Evolutionary conservation across 192 early-diverging fungal species (phyloP).

Genomic region (Dissophora globulifera): DNA sequence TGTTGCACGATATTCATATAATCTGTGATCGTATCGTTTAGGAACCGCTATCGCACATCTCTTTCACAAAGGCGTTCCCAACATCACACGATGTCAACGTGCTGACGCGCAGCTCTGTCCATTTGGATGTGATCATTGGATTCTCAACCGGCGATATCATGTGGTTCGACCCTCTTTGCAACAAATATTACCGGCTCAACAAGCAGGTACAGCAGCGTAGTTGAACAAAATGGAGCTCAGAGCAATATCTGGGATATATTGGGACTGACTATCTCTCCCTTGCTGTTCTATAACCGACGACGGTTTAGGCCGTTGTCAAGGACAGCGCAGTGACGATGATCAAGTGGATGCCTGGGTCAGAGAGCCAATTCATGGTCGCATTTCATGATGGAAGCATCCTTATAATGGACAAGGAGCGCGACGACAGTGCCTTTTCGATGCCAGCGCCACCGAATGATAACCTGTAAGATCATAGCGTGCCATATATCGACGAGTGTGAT

Average conservation of each 20-base stretch:
- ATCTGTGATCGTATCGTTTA: too few relatives aligned
- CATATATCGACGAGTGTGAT: too few relatives aligned
- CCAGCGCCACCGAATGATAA: constrained; percentile 33
- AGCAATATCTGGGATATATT: too few relatives aligned
- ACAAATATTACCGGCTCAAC: constrained; percentile 87
- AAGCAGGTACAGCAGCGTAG: constrained; percentile 64
- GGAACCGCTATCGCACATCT: constrained; percentile 84
- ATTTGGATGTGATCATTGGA: constrained; percentile 89
- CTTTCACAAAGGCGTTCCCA: constrained; percentile 79
- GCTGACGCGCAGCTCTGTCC: constrained; percentile 71
- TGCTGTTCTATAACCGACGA: too few relatives aligned
- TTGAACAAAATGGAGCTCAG: neutral
- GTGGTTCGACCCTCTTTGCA: constrained; percentile 87
- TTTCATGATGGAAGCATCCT: constrained; percentile 87
- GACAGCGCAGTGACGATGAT: constrained; percentile 78
- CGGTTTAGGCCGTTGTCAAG: constrained; percentile 76
- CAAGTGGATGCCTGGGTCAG: constrained; percentile 91
- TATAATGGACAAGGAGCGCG: constrained; percentile 87
- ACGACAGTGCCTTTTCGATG: constrained; percentile 71
- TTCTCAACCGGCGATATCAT: constrained; percentile 82
- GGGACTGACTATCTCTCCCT: too few relatives aligned
- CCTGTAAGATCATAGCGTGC: constrained; percentile 44
- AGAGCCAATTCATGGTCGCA: constrained; percentile 84
- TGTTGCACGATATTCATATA: too few relatives aligned
- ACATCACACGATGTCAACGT: constrained; percentile 89